Percentiles rank a stretch among this genome's conserved stretches.
phyloP scores from a whole-genome alignment of 2,329 filamentous ascomycete species.

The Xylariaceae sp. region DNA sequence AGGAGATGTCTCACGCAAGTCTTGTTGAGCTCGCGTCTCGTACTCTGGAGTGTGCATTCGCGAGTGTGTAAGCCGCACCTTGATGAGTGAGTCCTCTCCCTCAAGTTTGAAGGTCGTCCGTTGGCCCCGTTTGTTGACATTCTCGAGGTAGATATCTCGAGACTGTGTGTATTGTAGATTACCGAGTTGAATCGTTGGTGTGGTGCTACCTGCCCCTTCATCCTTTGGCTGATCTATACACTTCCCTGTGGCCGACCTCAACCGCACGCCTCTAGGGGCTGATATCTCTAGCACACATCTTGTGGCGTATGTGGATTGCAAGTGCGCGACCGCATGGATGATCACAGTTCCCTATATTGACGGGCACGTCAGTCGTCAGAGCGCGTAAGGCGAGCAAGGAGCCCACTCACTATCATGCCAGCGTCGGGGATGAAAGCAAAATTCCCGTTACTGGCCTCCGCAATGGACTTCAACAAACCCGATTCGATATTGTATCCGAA shows the following conservation, averaged over 20 bases:
- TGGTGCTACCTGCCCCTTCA: slow-evolving; percentile 7
- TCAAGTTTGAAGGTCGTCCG: slow-evolving; percentile 1
- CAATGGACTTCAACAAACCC: slow-evolving; percentile 53
- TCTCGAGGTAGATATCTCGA: slow-evolving; percentile 47
- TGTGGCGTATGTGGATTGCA: slow-evolving; percentile 53
- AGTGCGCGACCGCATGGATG: slow-evolving; percentile 55
- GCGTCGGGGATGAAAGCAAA: slow-evolving; percentile 58
- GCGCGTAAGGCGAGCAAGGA: not conserved
- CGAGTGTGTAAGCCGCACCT: slow-evolving; percentile 34
- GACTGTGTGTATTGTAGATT: slow-evolving; percentile 58
- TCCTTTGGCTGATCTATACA: slow-evolving; percentile 34
- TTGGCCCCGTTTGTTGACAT: slow-evolving; percentile 15
- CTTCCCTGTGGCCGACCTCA: slow-evolving; percentile 38
- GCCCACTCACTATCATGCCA: slow-evolving; percentile 48
- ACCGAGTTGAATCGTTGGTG: slow-evolving; percentile 40
- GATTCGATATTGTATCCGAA: slow-evolving; percentile 47
- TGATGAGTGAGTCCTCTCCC: slow-evolving; percentile 27
- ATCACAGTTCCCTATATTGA: slow-evolving; percentile 48
- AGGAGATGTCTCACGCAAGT: slow-evolving; percentile 18
- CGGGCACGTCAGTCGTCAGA: slow-evolving; percentile 4
- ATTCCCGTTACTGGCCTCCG: slow-evolving; percentile 51
- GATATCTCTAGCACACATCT: slow-evolving; percentile 40
- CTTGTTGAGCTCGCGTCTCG: slow-evolving; percentile 7
- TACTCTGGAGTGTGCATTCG: slow-evolving; percentile 18
- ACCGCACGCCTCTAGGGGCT: slow-evolving; percentile 33